phyloP scores from a whole-genome alignment of 2,329 filamentous ascomycete species.

The Talaromyces albobiverticillius region DNA sequence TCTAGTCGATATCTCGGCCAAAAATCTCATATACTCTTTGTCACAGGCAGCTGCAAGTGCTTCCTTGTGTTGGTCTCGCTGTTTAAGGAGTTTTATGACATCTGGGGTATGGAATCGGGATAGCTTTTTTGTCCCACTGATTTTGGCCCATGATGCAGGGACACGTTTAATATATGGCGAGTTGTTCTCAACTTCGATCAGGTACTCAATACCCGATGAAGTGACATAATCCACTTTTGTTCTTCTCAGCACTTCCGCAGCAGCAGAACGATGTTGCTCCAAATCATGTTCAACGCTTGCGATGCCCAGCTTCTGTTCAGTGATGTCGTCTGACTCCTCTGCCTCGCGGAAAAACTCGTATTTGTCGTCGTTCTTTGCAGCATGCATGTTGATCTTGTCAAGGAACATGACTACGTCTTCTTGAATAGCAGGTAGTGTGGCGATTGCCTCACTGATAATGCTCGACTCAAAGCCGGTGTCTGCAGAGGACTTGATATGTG shows the following conservation, averaged over 20 bases:
- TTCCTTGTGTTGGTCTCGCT: conserved; percentile 93
- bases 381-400: conserved; percentile 78
- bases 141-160: conserved; percentile 91
- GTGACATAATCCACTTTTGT: conserved; percentile 75
- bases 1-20: conserved; percentile 71
- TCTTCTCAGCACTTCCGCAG: conserved; percentile 69
- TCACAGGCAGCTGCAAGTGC: conserved; percentile 90
- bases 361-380: conserved; percentile 85
- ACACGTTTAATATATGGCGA: conserved; percentile 72
- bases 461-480: conserved; percentile 71
- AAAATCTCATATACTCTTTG: conserved; percentile 69
- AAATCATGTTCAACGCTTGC: conserved; percentile 89
- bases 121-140: conserved; percentile 88
- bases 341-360: conserved; percentile 89
- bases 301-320: conserved; percentile 84
- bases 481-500: conserved; percentile 60
- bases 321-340: conserved; percentile 84
- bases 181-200: conserved; percentile 84
- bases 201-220: conserved; percentile 86
- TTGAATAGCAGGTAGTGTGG: conserved; percentile 71
- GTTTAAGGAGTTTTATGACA: conserved; percentile 75
- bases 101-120: conserved; percentile 94
- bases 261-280: conserved; percentile 68
- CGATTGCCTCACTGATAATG: conserved; percentile 69
- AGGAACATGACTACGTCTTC: conserved; percentile 71